phyloP scores from a whole-genome alignment of 352 stramenopile genomes.

The Pythium myriotylum region DNA sequence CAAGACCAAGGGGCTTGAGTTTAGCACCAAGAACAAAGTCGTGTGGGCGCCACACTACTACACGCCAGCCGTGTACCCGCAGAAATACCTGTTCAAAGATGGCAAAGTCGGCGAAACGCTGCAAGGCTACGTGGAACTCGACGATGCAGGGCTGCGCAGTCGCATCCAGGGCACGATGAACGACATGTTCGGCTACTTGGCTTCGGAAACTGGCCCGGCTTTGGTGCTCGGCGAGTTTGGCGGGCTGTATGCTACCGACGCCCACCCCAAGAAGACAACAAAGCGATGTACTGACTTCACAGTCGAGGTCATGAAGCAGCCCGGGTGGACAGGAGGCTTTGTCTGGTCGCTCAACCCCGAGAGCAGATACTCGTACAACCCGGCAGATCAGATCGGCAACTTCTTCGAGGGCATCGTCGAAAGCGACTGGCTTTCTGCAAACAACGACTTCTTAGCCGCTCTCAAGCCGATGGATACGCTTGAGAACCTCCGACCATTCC shows the following conservation, averaged over 20 bases:
- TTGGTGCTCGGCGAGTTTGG: slow-evolving; percentile 80
- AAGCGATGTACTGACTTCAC: slow-evolving; percentile 75
- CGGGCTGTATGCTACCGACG: slow-evolving; percentile 71
- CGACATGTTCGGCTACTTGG: slow-evolving; percentile 79
- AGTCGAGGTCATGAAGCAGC: slow-evolving; percentile 58
- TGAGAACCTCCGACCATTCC: slow-evolving; percentile 58
- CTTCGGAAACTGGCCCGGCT: slow-evolving; percentile 45
- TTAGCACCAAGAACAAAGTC: slow-evolving; percentile 70
- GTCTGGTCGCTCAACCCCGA: slow-evolving; percentile 88
- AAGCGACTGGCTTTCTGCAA: slow-evolving; percentile 76
- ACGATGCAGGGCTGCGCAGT: slow-evolving; percentile 48
- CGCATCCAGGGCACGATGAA: slow-evolving; percentile 65
- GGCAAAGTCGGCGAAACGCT: slow-evolving; percentile 38
- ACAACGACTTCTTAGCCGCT: slow-evolving; percentile 60
- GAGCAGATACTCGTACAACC: slow-evolving; percentile 79
- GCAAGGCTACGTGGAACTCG: slow-evolving; percentile 57
- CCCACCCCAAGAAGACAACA: slow-evolving; percentile 67
- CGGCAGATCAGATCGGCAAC: slow-evolving; percentile 45
- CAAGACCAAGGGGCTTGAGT: slow-evolving; percentile 35
- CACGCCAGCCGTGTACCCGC: slow-evolving; percentile 68
- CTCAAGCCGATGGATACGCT: slow-evolving; percentile 69
- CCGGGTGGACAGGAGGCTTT: slow-evolving; percentile 64
- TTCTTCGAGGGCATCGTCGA: slow-evolving; percentile 71
- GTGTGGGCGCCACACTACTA: slow-evolving; percentile 87
- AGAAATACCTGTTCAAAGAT: slow-evolving; percentile 73